Evolutionary conservation across 2,329 filamentous ascomycete genomes (phyloP).

Genomic region (Drechslerella coelobrocha): DNA sequence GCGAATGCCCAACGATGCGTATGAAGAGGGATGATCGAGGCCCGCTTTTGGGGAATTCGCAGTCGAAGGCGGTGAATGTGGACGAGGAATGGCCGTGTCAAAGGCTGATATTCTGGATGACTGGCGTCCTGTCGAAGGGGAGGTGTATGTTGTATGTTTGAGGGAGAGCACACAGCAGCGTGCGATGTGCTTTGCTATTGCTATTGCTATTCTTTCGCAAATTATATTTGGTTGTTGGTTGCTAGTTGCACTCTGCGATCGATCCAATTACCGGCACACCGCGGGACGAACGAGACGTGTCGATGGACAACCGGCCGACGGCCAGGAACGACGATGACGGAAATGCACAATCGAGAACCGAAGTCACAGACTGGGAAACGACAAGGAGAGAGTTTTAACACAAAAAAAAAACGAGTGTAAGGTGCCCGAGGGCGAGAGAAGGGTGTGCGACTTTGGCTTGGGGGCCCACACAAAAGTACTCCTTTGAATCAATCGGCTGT

Average conservation of each 20-base stretch:
- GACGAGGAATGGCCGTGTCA: constrained; percentile 20
- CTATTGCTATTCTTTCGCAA: not conserved
- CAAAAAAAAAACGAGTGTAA: constrained; percentile 47
- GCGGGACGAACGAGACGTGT: constrained; percentile 17
- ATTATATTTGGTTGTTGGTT: not conserved
- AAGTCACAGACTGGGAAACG: not conserved
- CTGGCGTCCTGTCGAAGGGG: too few species aligned
- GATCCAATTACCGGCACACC: not conserved
- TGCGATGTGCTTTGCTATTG: not conserved
- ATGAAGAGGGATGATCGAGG: not conserved
- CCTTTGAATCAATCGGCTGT: constrained; percentile 27
- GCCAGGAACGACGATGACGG: constrained; percentile 32
- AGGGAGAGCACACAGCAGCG: too few species aligned
- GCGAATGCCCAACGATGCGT: not conserved
- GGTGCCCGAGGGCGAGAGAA: constrained; percentile 41
- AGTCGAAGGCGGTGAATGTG: constrained; percentile 31
- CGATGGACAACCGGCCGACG: constrained; percentile 21
- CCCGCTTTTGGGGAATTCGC: constrained; percentile 11
- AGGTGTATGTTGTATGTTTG: too few species aligned
- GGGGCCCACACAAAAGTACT: constrained; percentile 1
- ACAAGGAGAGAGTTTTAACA: constrained; percentile 14
- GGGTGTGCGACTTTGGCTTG: constrained; percentile 18
- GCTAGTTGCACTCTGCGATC: not conserved
- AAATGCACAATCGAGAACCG: constrained; percentile 18
- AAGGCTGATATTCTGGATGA: not conserved